Conservation (phyloP, 768 basidiomycete genomes). For the Candolleomyces eurysporus region DNA sequence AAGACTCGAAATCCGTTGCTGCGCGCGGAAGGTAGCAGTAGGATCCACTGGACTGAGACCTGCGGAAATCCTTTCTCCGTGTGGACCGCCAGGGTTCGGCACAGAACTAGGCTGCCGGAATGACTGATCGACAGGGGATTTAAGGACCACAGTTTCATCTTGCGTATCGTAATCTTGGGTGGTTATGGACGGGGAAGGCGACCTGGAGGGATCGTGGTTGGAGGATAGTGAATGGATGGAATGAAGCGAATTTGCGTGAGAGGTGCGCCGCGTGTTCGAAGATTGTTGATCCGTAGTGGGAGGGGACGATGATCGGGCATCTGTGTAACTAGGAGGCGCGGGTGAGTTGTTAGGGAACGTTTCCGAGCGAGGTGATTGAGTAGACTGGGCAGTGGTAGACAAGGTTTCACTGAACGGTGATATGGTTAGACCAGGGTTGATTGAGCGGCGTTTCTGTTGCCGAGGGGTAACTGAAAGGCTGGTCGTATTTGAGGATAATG, state of each 20-base stretch:
- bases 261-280: conserved; percentile 22
- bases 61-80: conserved; percentile 19
- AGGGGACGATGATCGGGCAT: not conserved
- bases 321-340: conserved; percentile 17
- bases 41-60: conserved; percentile 25
- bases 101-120: conserved; percentile 15
- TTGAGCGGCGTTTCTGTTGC: conserved; percentile 46
- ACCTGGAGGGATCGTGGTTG: conserved; percentile 20
- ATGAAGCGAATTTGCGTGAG: conserved; percentile 26
- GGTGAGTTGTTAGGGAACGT: conserved; percentile 23
- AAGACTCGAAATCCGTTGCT: conserved; percentile 28
- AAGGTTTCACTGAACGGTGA: conserved; percentile 27
- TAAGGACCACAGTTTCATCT: conserved; percentile 41
- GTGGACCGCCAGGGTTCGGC: conserved; percentile 12
- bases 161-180: conserved; percentile 27
- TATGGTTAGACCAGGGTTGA: conserved; percentile 43
- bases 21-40: conserved; percentile 19
- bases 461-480: conserved; percentile 37
- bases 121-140: conserved; percentile 21
- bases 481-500: conserved; percentile 16
- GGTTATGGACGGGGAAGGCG: conserved; percentile 37
- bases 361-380: conserved; percentile 30
- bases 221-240: conserved; percentile 24
- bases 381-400: conserved; percentile 17
- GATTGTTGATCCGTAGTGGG: not conserved